Base-by-base conservation (phyloP, 1,139 yeast species). In the Kodamaea ohmeri region DNA sequence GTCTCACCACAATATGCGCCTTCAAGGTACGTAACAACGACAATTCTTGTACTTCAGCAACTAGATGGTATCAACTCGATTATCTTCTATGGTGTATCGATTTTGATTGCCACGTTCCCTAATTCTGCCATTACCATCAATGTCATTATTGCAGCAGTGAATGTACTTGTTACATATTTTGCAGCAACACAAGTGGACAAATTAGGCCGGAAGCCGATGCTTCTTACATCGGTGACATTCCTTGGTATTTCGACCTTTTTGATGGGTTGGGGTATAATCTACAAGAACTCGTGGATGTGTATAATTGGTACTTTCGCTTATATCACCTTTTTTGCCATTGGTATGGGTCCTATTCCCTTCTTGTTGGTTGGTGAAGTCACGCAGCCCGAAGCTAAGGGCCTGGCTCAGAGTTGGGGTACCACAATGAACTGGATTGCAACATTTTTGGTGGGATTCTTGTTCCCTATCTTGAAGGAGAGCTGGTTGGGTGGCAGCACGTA, bases 321-420 rank as follows among this genome's bases (percentile, higher is more conserved):
- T 57, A 89, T 90, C 35, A 78, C 83, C 0, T 77, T 88, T 29
- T 92, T 90, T 65, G 97, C 97, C 0, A 65, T 84, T 34, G 98
- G 98, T 0, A 60, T 89, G 44, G 98, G 98, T 0, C 97, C 98
- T 11, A 87, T 92, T 37, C 97, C 98, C 24, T 90, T 90, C 62
- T 65, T 90, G 47, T 63, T 90, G 42, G 83, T 92, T n/a, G 79
- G 95, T 6, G 97, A 92, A 57, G 80, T 90, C 14, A 83, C 96
- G 0, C 95, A 88, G 42, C 68, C 78, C 2, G 77, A 78, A 40
- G 94, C 92, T 3, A 83, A 80, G 42, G 94, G 90, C 2, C 71
- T 80, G 35, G 97, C 97, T 1, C 98, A 92, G 61, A 83, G 95
- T 55, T 83, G 88, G 71, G 97, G 96, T 7, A 86, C 94, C 0